phyloP scores from a whole-genome alignment of 805 yeast species.

The Candida wancherniae region DNA sequence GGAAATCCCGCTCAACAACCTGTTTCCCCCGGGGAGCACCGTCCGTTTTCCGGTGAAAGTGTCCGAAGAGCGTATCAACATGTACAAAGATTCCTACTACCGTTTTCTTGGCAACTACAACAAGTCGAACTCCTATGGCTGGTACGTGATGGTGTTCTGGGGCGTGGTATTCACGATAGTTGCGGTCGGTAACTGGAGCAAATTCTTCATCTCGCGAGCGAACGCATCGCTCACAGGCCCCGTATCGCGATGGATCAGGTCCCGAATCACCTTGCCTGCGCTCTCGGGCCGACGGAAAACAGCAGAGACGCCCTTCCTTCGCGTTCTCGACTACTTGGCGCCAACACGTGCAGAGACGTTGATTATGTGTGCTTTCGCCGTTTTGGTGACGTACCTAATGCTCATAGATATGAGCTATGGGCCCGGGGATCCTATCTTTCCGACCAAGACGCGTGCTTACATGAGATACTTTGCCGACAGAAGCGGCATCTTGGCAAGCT shows the following conservation, averaged over 20 bases:
- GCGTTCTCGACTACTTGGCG: conserved; percentile 25
- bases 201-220: conserved; percentile 21
- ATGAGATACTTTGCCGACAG: conserved; percentile 34
- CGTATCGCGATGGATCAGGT: conserved; percentile 28
- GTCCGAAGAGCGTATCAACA: conserved; percentile 16
- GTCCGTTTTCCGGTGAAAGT: conserved; percentile 25
- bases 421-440: conserved; percentile 13
- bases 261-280: conserved; percentile 38
- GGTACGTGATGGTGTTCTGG: conserved; percentile 30
- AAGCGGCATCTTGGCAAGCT: conserved; percentile 16
- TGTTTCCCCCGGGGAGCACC: background rate
- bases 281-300: conserved; percentile 25
- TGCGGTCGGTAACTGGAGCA: conserved; percentile 31
- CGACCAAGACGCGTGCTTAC: conserved; percentile 27
- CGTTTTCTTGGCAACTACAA: conserved; percentile 39
- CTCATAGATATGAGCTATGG: conserved; percentile 9
- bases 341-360: conserved; percentile 16
- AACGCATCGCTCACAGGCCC: conserved; percentile 22
- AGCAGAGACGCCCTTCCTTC: conserved; percentile 18
- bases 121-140: conserved; percentile 35
- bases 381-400: conserved; percentile 2
- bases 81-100: conserved; percentile 26
- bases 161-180: conserved; percentile 21
- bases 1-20: conserved; percentile 1
- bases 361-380: conserved; percentile 7